These are phyloP conservation scores for Ophiocordyceps camponoti-rufipedis DNA, from an alignment of 2,329 filamentous ascomycete genomes.

Conservation along the genomic window DNA sequence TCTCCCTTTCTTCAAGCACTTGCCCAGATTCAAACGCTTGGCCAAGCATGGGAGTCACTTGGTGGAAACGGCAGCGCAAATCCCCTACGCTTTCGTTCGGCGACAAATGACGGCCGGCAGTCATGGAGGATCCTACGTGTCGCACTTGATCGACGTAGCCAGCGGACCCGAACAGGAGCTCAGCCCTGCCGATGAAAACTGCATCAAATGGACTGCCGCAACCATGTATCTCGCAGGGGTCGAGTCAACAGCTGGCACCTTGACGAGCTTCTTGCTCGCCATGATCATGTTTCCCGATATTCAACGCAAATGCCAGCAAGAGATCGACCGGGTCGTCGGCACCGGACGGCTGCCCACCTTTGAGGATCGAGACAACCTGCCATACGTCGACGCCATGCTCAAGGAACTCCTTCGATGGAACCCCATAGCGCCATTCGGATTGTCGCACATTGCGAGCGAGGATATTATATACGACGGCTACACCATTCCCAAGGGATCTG, in stretches of 20 bases:
- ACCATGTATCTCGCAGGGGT: conserved; percentile 4
- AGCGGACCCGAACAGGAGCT: background rate
- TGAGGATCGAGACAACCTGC: conserved; percentile 22
- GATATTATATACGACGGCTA: conserved; percentile 8
- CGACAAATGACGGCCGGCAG: background rate
- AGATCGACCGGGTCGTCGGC: conserved; percentile 25
- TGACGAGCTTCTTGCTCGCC: conserved; percentile 21
- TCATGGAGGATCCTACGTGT: background rate
- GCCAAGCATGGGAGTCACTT: background rate
- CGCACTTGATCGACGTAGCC: background rate
- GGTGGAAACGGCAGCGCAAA: background rate
- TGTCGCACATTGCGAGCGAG: conserved; percentile 19
- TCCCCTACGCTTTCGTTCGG: background rate
- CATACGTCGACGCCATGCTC: conserved; percentile 18
- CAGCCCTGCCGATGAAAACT: background rate
- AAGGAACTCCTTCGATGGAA: conserved; percentile 15
- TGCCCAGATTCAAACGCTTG: background rate
- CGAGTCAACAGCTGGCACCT: conserved; percentile 1
- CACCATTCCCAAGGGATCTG: conserved; percentile 10
- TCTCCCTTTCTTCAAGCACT: background rate
- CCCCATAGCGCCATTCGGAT: conserved; percentile 13
- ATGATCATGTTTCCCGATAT: conserved; percentile 24
- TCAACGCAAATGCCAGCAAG: conserved; percentile 19
- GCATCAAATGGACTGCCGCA: conserved; percentile 2
- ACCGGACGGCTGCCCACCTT: conserved; percentile 20